These are phyloP conservation scores for Scopulariopsis brevicaulis DNA, from an alignment of 2,329 filamentous ascomycete genomes.

Conservation along the genomic window DNA sequence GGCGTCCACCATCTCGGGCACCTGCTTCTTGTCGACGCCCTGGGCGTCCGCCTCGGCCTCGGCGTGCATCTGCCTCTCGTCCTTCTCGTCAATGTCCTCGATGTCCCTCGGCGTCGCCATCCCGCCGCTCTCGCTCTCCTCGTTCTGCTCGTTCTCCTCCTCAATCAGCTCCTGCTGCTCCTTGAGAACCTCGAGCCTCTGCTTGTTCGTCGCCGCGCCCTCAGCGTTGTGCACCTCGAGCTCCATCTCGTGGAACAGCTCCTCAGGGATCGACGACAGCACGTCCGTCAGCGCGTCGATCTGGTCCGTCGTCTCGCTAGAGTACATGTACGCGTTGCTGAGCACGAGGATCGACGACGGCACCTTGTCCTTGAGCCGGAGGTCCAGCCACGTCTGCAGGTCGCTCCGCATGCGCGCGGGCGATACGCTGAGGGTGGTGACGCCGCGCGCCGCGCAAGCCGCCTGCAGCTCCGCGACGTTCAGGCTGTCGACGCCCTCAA, in stretches of 20 bases:
- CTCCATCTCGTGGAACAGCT: constrained; percentile 98
- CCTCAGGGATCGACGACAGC: constrained; percentile 88
- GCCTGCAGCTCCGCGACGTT: constrained; percentile 90
- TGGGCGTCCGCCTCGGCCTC: constrained; percentile 21
- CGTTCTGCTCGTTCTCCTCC: constrained; percentile 88
- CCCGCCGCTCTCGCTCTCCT: constrained; percentile 65
- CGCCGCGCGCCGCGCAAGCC: constrained; percentile 82
- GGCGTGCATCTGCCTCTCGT: constrained; percentile 51
- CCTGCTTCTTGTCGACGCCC: constrained; percentile 11
- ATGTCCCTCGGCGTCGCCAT: constrained; percentile 70
- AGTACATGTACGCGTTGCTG: constrained; percentile 97
- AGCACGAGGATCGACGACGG: constrained; percentile 91
- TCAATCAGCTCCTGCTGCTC: constrained; percentile 98
- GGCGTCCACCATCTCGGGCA: constrained; percentile 9
- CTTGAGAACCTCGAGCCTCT: constrained; percentile 93
- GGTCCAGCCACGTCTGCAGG: constrained; percentile 85
- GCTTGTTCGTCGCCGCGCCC: constrained; percentile 96
- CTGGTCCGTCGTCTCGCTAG: constrained; percentile 79
- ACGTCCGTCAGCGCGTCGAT: constrained; percentile 90
- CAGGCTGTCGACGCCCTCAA: constrained; percentile 84
- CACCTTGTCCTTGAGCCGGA: constrained; percentile 88
- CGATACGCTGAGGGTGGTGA: constrained; percentile 85
- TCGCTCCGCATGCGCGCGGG: constrained; percentile 82
- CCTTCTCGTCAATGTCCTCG: constrained; percentile 91
- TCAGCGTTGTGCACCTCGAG: constrained; percentile 95